phyloP scores from a whole-genome alignment of 2,329 filamentous ascomycete species.

The Fusarium subtropicale region DNA sequence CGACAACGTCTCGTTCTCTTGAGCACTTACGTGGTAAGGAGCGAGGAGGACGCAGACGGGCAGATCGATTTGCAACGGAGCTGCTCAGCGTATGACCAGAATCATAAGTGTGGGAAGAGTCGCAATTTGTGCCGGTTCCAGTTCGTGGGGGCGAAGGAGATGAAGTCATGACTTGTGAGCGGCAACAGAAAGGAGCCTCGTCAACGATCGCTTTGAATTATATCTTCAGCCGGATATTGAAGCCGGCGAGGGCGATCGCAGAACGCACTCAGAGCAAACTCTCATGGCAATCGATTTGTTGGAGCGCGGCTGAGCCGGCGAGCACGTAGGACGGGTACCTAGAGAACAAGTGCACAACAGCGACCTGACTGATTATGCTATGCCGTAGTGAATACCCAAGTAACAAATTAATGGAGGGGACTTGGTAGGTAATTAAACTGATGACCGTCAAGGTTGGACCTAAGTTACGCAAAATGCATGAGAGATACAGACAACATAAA shows the following conservation, averaged over 20 bases:
- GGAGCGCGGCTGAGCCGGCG: slow-evolving; percentile 38
- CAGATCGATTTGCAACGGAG: slow-evolving; percentile 29
- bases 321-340: slow-evolving; percentile 18
- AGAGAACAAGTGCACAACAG: background rate
- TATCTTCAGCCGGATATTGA: slow-evolving; percentile 37
- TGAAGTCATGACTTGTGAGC: slow-evolving; percentile 42
- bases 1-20: background rate
- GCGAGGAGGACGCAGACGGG: slow-evolving; percentile 43
- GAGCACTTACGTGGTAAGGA: slow-evolving; percentile 45
- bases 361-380: background rate
- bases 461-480: slow-evolving; percentile 10
- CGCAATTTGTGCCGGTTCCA: slow-evolving; percentile 35
- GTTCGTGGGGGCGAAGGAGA: slow-evolving; percentile 45
- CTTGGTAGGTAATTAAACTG: background rate
- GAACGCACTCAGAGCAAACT: slow-evolving; percentile 38
- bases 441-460: slow-evolving; percentile 3
- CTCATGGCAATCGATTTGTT: slow-evolving; percentile 42
- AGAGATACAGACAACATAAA: background rate
- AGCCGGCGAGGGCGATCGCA: slow-evolving; percentile 42
- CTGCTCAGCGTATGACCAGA: slow-evolving; percentile 41
- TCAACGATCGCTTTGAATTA: slow-evolving; percentile 21
- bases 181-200: slow-evolving; percentile 4
- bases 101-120: slow-evolving; percentile 40
- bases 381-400: background rate
- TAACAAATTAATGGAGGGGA: background rate